Evolutionary conservation across 352 stramenopile species (phyloP).

Genomic region (Aphanomyces euteiches): DNA sequence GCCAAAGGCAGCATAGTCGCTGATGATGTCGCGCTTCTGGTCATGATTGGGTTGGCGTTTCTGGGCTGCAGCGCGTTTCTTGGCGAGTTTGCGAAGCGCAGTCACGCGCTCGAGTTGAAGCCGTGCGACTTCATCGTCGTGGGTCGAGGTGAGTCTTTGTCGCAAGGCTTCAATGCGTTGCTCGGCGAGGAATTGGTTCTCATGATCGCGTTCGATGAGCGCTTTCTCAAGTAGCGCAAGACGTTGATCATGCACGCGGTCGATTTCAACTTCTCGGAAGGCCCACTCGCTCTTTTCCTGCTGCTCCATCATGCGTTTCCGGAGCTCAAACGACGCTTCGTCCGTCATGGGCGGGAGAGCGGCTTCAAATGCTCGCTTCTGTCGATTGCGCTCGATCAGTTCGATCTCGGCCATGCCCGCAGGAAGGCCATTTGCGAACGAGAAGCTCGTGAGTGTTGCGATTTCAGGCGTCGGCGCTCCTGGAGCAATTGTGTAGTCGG

Average conservation of each 20-base stretch:
- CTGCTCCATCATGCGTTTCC: conserved; percentile 90
- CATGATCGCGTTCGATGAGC: conserved; percentile 82
- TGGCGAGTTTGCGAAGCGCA: conserved; percentile 87
- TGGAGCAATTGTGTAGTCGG: conserved; percentile 83
- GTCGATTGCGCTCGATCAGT: conserved; percentile 86
- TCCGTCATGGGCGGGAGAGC: conserved; percentile 92
- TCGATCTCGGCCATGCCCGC: conserved; percentile 81
- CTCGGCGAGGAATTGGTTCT: conserved; percentile 88
- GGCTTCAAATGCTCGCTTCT: conserved; percentile 81
- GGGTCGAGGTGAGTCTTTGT: conserved; percentile 66
- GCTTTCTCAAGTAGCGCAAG: conserved; percentile 75
- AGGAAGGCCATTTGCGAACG: conserved; percentile 65
- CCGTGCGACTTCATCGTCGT: conserved; percentile 66
- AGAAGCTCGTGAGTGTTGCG: conserved; percentile 70
- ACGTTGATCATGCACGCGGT: conserved; percentile 74
- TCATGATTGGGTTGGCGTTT: conserved; percentile 39
- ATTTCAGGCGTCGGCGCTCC: conserved; percentile 72
- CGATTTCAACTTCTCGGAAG: conserved; percentile 86
- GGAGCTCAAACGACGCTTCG: conserved; percentile 86
- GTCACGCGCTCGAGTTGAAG: conserved; percentile 86
- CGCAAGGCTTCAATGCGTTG: conserved; percentile 87
- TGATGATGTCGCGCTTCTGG: conserved; percentile 81
- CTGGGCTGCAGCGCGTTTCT: conserved; percentile 65
- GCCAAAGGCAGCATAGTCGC: conserved; percentile 79
- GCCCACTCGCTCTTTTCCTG: conserved; percentile 89